Conservation (phyloP, 2,329 filamentous ascomycete species). For the Aspergillus pseudoviridinutans region DNA sequence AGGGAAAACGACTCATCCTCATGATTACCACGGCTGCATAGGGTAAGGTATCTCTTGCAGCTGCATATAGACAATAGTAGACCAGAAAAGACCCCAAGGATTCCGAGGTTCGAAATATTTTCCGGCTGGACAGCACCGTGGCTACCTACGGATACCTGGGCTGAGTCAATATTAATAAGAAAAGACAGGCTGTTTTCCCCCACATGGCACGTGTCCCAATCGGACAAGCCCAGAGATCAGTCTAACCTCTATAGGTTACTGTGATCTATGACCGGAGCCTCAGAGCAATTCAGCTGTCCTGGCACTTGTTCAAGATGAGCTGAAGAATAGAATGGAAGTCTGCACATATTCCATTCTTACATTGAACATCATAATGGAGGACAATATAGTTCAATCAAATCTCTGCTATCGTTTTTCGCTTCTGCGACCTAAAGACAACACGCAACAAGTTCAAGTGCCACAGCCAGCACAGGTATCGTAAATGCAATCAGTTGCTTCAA, state of each 20-base stretch:
- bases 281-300: neutral
- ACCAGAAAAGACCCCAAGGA: neutral
- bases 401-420: neutral
- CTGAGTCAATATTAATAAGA: too few relatives aligned
- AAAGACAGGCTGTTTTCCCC: neutral
- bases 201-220: neutral
- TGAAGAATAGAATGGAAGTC: neutral
- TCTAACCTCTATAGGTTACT: neutral
- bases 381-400: neutral
- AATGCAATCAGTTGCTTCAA: neutral
- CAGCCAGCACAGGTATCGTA: neutral
- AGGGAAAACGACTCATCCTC: neutral
- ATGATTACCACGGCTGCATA: neutral
- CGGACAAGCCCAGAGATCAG: neutral
- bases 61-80: neutral
- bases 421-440: neutral
- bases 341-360: neutral
- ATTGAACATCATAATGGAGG: neutral
- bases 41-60: neutral
- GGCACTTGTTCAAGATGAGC: neutral
- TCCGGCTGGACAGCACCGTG: neutral
- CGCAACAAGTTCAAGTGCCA: too few relatives aligned
- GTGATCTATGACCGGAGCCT: too few relatives aligned
- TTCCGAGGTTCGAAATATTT: neutral
- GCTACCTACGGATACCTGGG: too few relatives aligned